Conservation (phyloP, 2,329 filamentous ascomycete genomes). For the Neocatenulostroma microsporum region DNA sequence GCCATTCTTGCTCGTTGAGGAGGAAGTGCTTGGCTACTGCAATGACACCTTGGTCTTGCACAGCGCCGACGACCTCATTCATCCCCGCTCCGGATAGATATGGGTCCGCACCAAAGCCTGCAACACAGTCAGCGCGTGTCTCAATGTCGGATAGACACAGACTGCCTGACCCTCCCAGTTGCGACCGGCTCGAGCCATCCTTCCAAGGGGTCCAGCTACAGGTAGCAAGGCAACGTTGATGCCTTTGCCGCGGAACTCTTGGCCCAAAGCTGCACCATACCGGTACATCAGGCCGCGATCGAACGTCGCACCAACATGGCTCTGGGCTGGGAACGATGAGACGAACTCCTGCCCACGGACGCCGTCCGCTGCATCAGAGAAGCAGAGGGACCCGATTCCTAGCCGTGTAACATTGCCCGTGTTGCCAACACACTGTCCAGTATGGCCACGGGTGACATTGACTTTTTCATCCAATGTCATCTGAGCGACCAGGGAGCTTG, state of each 20-base stretch:
- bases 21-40: conserved; percentile 46
- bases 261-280: conserved; percentile 46
- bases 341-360: conserved; percentile 65
- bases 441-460: conserved; percentile 27
- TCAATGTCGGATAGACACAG: conserved; percentile 3
- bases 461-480: conserved; percentile 30
- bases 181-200: conserved; percentile 21
- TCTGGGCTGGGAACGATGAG: conserved; percentile 71
- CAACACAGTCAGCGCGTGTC: conserved; percentile 2
- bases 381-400: conserved; percentile 54
- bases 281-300: conserved; percentile 47
- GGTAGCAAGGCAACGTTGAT: conserved; percentile 50
- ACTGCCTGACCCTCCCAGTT: conserved; percentile 42
- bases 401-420: conserved; percentile 64
- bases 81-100: conserved; percentile 16
- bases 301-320: conserved; percentile 49
- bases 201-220: conserved; percentile 52
- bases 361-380: conserved; percentile 36
- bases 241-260: conserved; percentile 28
- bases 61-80: conserved; percentile 10
- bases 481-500: conserved; percentile 24
- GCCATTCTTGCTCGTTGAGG: conserved; percentile 43
- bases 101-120: conserved; percentile 7
- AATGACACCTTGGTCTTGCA: conserved; percentile 29
- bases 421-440: conserved; percentile 58